Base-by-base conservation (phyloP, 768 basidiomycete species). In the Mycena rosella region DNA sequence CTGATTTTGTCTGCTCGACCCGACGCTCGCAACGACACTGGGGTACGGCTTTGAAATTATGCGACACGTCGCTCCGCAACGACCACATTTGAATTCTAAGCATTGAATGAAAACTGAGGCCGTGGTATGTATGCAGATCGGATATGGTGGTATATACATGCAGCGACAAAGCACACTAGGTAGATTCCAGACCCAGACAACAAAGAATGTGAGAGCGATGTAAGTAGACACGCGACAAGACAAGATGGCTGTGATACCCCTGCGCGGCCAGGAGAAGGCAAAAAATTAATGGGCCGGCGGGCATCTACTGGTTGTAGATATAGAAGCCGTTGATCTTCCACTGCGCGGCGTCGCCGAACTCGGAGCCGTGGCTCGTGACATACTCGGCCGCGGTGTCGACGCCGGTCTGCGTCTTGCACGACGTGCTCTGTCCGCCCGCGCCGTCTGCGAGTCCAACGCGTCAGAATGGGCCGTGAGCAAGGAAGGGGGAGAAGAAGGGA, bases 281-380 rank as follows among this genome's bases (percentile, higher is more conserved):
- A 24, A 17, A 7, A 47, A 52, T n/a, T 29, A 47, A 29, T 49
- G 30, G 52, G 49, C 65, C 52, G 58, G 60, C 9, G 42, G 27
- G 6, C 54, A 24, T 65, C 42, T 69, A 69, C 63, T 68, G 57
- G 49, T 61, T 58, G 60, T 71, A 71, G 54, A 71, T 55, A 22
- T 71, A 71, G 54, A 71, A 65, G 11, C 70, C 70, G 32, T 71
- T 71, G 51, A 71, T 71, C 55, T 68, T 59, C 63, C 62, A 71
- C 62, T 68, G 66, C 36, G 70, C 70, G 38, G 32, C 70, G n/a
- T 57, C 66, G 47, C 70, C 70, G 44, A 73, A 73, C 49, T 56
- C 63, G 40, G 57, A 57, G 30, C 72, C 72, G 59, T 73, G 63
- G 42, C 27, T 58, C 42, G 18, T 17, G 49, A 73, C 63, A 51